These are phyloP conservation scores for Talaromyces sp. DNA, from an alignment of 2,329 filamentous ascomycete genomes.

Conservation along the genomic window DNA sequence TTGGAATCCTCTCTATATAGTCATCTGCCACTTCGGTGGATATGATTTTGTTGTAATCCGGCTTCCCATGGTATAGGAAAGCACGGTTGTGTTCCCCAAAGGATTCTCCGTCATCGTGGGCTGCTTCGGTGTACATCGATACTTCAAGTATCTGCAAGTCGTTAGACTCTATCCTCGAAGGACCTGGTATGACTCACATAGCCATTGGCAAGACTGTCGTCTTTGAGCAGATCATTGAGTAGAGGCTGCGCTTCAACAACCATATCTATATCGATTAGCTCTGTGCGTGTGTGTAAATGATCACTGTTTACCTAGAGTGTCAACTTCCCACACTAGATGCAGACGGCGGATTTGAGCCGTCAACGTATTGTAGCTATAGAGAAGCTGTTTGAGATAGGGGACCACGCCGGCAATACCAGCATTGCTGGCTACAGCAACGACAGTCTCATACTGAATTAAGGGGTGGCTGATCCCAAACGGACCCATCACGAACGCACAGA, in stretches of 20 bases:
- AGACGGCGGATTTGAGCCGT: slow-evolving; percentile 27
- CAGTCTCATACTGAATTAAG: slow-evolving; percentile 30
- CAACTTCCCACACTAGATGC: slow-evolving; percentile 36
- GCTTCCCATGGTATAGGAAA: slow-evolving; percentile 23
- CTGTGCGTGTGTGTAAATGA: neutral
- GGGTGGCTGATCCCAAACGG: slow-evolving; percentile 30
- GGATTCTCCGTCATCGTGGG: neutral
- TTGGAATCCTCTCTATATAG: slow-evolving; percentile 22
- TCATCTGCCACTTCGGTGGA: slow-evolving; percentile 23
- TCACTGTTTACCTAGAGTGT: slow-evolving; percentile 22
- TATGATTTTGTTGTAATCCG: slow-evolving; percentile 24
- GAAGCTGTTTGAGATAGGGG: slow-evolving; percentile 36
- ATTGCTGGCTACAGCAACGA: slow-evolving; percentile 33
- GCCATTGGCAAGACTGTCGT: slow-evolving; percentile 26
- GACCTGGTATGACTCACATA: slow-evolving; percentile 24
- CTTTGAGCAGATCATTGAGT: slow-evolving; percentile 25
- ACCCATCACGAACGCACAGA: slow-evolving; percentile 31
- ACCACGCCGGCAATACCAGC: slow-evolving; percentile 32
- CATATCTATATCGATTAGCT: slow-evolving; percentile 21
- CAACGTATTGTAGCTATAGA: slow-evolving; percentile 34
- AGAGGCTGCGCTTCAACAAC: slow-evolving; percentile 19
- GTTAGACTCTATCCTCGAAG: neutral
- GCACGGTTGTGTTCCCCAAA: slow-evolving; percentile 23
- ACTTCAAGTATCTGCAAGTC: slow-evolving; percentile 20
- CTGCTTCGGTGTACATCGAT: slow-evolving; percentile 22